These are phyloP conservation scores for Candida sonorensis DNA, from an alignment of 805 yeast species.

Conservation along the genomic window DNA sequence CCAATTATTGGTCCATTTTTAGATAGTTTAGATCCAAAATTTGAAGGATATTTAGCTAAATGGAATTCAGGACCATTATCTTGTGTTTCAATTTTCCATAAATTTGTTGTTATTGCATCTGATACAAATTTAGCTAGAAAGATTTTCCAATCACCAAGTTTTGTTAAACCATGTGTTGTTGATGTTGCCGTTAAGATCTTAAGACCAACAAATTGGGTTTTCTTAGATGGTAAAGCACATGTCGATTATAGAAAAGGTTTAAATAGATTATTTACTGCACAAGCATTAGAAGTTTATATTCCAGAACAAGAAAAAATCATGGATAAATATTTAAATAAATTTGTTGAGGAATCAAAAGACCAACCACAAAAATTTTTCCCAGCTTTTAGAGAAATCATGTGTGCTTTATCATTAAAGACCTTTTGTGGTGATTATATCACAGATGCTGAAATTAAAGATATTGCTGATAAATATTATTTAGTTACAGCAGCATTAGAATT, in stretches of 20 bases:
- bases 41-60: constrained; percentile 85
- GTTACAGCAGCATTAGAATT: constrained; percentile 95
- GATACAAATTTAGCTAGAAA: constrained; percentile 84
- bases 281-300: constrained; percentile 76
- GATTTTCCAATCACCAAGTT: constrained; percentile 75
- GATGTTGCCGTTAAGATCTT: constrained; percentile 93
- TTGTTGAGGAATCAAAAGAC: constrained; percentile 46
- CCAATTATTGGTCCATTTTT: constrained; percentile 95
- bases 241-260: constrained; percentile 86
- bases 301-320: constrained; percentile 81
- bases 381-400: constrained; percentile 91
- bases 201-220: constrained; percentile 97
- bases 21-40: constrained; percentile 91
- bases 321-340: constrained; percentile 71
- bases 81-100: constrained; percentile 97
- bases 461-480: constrained; percentile 87
- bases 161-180: constrained; percentile 95
- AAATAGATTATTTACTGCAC: constrained; percentile 81
- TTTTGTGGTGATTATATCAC: constrained; percentile 95
- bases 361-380: constrained; percentile 79
- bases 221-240: constrained; percentile 92
- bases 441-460: constrained; percentile 78
- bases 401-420: constrained; percentile 87
- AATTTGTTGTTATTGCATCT: constrained; percentile 92
- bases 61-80: constrained; percentile 94